Conservation (phyloP, 345 rosid species). For the Syzygium oleosum region DNA sequence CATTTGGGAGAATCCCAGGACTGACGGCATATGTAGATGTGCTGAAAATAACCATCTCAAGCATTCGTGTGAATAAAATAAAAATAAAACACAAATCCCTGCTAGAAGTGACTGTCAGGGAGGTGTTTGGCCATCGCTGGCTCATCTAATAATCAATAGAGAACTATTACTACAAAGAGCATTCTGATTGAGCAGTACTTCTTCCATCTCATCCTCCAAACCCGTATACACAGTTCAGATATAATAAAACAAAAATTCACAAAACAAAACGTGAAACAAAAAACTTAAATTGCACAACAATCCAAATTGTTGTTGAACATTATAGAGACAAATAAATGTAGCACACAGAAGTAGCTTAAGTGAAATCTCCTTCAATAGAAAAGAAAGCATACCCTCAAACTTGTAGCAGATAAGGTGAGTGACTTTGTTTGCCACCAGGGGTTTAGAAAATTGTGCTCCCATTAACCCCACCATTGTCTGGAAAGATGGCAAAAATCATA, state of each 20-base stretch:
- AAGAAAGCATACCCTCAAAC: constrained; percentile 61
- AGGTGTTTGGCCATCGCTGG: not conserved
- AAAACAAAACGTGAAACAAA: not conserved
- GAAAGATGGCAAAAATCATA: not conserved
- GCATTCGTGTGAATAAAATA: not conserved
- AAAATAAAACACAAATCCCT: no score
- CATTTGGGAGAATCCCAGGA: not conserved
- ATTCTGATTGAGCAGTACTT: not conserved
- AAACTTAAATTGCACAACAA: not conserved
- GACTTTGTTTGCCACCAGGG: constrained; percentile 74
- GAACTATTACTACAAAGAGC: not conserved
- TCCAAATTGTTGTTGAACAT: not conserved
- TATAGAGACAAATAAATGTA: not conserved
- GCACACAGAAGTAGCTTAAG: not conserved
- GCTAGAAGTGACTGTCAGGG: not conserved
- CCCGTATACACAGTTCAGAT: not conserved
- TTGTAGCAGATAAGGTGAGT: constrained; percentile 96
- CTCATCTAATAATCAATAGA: not conserved
- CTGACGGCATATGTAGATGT: not conserved
- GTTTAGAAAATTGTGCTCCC: constrained; percentile 92
- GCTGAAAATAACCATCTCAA: not conserved
- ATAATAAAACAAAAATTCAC: not conserved
- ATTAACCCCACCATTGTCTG: constrained; percentile 90
- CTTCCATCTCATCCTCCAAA: not conserved
- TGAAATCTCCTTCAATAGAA: not conserved